Conservation (phyloP, 345 rosid species). For the Sapria himalayana region DNA sequence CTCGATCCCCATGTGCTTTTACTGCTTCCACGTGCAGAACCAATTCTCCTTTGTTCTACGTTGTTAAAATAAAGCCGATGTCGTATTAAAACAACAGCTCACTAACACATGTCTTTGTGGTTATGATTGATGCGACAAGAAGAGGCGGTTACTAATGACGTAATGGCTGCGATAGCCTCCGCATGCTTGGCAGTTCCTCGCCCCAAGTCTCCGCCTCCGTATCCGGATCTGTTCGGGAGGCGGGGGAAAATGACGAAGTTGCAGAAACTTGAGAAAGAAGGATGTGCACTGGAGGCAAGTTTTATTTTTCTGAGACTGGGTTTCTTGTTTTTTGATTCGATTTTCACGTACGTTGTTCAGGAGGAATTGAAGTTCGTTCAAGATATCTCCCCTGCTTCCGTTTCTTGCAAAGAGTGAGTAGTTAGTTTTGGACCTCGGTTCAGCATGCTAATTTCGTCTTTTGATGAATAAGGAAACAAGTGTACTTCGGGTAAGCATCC, state of each 20-base stretch:
- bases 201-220: conserved; percentile 82
- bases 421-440: conserved; percentile 3
- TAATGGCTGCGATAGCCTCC: conserved; percentile 11
- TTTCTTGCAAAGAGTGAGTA: conserved; percentile 82
- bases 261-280: conserved; percentile 78
- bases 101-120: too few species aligned
- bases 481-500: not conserved
- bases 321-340: not conserved
- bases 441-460: not conserved
- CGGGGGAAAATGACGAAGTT: conserved; percentile 67
- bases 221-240: conserved; percentile 89
- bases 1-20: too few species aligned
- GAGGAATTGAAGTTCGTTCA: conserved; percentile 44
- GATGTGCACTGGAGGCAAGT: conserved; percentile 72
- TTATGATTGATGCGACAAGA: too few species aligned
- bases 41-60: too few species aligned
- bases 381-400: conserved; percentile 46
- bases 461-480: not conserved
- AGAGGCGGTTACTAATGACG: too few species aligned
- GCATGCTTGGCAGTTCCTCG: too few species aligned
- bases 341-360: conserved; percentile 18
- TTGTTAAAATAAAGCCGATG: too few species aligned
- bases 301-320: conserved; percentile 1
- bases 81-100: too few species aligned
- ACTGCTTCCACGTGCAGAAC: too few species aligned